phyloP scores from a whole-genome alignment of 2,329 filamentous ascomycete genomes.

The Aspergillus luchuensis region DNA sequence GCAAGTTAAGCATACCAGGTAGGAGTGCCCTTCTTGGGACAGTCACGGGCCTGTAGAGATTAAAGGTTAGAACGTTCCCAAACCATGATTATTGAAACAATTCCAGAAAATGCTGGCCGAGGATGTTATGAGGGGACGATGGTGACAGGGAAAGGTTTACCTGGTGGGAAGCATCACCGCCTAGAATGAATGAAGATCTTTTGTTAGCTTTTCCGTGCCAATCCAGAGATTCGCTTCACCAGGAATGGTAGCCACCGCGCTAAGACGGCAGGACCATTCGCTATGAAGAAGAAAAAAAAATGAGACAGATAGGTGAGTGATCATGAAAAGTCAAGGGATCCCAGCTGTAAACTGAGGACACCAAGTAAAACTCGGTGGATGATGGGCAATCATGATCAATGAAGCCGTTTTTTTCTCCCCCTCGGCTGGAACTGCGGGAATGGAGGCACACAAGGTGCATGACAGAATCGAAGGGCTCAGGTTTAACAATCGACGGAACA shows the following conservation, averaged over 20 bases:
- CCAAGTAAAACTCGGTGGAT: background rate
- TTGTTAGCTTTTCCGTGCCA: slow-evolving; percentile 7
- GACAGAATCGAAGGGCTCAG: slow-evolving; percentile 5
- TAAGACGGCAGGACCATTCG: background rate
- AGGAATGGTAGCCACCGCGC: too few species aligned
- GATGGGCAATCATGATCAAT: background rate
- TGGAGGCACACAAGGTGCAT: background rate
- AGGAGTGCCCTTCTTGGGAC: slow-evolving; percentile 78
- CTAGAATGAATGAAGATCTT: slow-evolving; percentile 44
- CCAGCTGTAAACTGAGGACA: background rate
- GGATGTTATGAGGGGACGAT: background rate
- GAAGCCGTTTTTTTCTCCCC: background rate
- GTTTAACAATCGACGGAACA: slow-evolving; percentile 8
- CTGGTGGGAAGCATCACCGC: slow-evolving; percentile 74
- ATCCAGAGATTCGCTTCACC: background rate
- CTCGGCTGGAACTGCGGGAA: background rate
- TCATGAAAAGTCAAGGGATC: background rate
- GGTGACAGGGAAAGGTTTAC: slow-evolving; percentile 51
- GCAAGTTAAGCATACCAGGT: slow-evolving; percentile 66
- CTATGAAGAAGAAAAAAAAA: background rate
- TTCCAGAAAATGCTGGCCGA: background rate
- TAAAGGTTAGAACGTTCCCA: slow-evolving; percentile 28
- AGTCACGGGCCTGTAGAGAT: slow-evolving; percentile 71
- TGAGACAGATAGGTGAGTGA: background rate
- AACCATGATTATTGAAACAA: slow-evolving; percentile 13